These are phyloP conservation scores for Emergomyces orientalis DNA, from an alignment of 2,329 filamentous ascomycete species.

Conservation along the genomic window DNA sequence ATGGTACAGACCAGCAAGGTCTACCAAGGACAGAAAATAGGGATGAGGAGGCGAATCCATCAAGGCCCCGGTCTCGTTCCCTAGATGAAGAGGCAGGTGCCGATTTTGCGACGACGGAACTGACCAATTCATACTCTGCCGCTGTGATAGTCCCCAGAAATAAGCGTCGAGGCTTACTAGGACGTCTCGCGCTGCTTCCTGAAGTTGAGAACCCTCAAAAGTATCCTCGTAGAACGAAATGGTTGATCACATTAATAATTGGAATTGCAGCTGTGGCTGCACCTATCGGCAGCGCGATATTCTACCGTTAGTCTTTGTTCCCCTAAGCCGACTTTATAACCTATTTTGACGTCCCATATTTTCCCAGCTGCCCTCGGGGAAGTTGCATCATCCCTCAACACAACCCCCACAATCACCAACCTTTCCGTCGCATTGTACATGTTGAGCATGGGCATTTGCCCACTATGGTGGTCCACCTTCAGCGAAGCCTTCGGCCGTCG, in stretches of 20 bases:
- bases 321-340: not conserved
- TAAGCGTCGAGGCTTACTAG: slow-evolving; percentile 62
- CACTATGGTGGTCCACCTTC: slow-evolving; percentile 79
- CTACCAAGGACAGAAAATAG: not conserved
- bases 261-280: slow-evolving; percentile 67
- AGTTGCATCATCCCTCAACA: slow-evolving; percentile 53
- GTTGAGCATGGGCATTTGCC: slow-evolving; percentile 74
- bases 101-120: not conserved
- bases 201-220: slow-evolving; percentile 69
- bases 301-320: slow-evolving; percentile 55
- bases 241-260: slow-evolving; percentile 70
- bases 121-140: slow-evolving; percentile 10
- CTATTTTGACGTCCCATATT: slow-evolving; percentile 5
- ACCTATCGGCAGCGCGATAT: slow-evolving; percentile 74
- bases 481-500: slow-evolving; percentile 62
- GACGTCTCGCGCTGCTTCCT: slow-evolving; percentile 59
- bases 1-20: not conserved
- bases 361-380: slow-evolving; percentile 55
- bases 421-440: slow-evolving; percentile 71
- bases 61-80: not conserved
- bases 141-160: slow-evolving; percentile 42
- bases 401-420: slow-evolving; percentile 59
- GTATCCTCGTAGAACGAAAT: slow-evolving; percentile 67
- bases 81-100: not conserved
- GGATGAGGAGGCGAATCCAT: not conserved